Evolutionary conservation across 306 rosid species (phyloP), one percentile per base, ranked within the genome.

Genomic region (Fragaria iinumae): DNA sequence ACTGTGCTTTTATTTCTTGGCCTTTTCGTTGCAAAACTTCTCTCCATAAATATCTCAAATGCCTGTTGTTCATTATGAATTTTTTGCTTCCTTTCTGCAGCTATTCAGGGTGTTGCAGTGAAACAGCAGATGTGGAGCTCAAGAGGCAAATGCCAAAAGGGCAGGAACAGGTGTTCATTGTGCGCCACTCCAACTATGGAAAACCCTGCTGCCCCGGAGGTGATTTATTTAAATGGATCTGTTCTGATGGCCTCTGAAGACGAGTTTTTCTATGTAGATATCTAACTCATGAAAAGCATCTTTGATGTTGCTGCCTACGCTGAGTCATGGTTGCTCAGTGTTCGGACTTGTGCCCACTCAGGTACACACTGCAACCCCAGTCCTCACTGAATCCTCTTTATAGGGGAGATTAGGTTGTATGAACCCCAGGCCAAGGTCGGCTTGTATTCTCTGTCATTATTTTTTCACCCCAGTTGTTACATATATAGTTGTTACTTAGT

Each of bases 201-300:
- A 75, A 82, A 85, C 83, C 79, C 70, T 75, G 69, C 83, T 77
- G 77, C 80, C 76, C 80, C 71, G 78, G 81, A 82, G 69, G 84
- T 77, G 56, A 75, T 77, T 74, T 80, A 81, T 80, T 72, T 83
- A 82, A 76, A 49, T 72, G 82, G 71, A 73, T 75, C 81, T 81
- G 80, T 82, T 79, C 80, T 52, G 66, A 63, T 76, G 85, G 80
- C 90, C 80, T 78, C 77, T 74, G 87, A 88, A 84, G 90, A 81
- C 81, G 73, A 83, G 90, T 84, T 88, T 84, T 87, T 85, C 91
- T 87, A 85, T 93, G 96, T 93, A 93, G 96, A 91, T 93, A 93
- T 91, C 96, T 93, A 90, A 93, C 96, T 78, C 85, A 55, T 60
- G 45, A 63, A 75, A 89, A 86, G 82, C 87, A 84, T 67, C 74